Base-by-base conservation (phyloP, 139 green algal species). In the Spirogloea muscicola region DNA sequence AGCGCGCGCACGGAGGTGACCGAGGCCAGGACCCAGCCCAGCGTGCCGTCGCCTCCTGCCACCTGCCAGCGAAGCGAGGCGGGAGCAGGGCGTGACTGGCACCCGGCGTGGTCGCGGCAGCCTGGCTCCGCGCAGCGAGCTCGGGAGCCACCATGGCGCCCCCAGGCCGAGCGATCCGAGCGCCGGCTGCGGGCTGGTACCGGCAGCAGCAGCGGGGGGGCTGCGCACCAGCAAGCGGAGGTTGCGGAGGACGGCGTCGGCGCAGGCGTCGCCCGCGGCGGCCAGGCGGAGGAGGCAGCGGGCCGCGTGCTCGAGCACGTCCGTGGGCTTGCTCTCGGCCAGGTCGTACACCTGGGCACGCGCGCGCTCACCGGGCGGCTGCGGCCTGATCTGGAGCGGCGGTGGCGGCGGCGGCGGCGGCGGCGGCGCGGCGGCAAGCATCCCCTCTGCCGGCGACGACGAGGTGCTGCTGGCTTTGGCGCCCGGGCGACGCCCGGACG, bases 31-130 rank as follows among this genome's bases (percentile, higher is more conserved):
- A 81, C 34, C 74, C 74, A 81, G n/a, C 65, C 74, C 43, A 79
- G 64, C 13, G 74, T 81, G 63, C 74, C 74, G 38, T 81, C 74
- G 5, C 74, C 74, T 18, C 74, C 74, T 25, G 58, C 58, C 40
- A 72, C 58, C 71, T 79, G 58, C 48, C 9, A 16, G 10, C 9
- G 37, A 68, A 5, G 18, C 16, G 16, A 29, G 39, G 6, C 10
- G n/a, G 48, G 27, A 39, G 29, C 55, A 21, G 48, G n/a, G 25
- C 48, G n/a, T 58, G 2, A 25, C 48, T 58, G 27, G 27, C 27
- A n/a, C n/a, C 48, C 27, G n/a, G 27, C 48, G 25, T 58, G 48
- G n/a, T 3, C 46, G 25, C 46, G 46, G n/a, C 46, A n/a, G 48
- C 48, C 25, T 25, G 48, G 48, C 48, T 58, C 48, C 48, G 25